Evolutionary conservation across 352 stramenopile genomes (phyloP), one percentile per base, ranked within the genome.

Genomic region (Halophytophthora polymorphica): DNA sequence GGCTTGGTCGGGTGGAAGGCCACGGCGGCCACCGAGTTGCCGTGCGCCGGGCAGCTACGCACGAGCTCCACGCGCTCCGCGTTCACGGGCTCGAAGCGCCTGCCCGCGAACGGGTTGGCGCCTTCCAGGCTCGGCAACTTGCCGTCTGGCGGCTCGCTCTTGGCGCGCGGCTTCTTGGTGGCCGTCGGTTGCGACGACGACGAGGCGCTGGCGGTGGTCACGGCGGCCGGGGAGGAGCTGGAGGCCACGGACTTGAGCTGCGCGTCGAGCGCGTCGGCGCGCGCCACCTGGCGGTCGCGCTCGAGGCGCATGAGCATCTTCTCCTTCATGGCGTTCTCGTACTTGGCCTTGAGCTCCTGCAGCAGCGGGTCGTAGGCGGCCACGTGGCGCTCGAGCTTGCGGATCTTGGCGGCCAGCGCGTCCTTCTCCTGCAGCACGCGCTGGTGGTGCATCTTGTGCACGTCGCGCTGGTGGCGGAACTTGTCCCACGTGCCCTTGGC

Each of bases 221-320:
- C 37, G 19, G 43, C 43, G 15, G 47, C 51, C 0, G 52, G 64
- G 1, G 58, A 56, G 4, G 46, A 50, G 0, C 53, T 54, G 34
- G 65, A 54, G 19, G 52, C 50, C 11, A 82, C 28, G 3, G 70
- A 56, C 54, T 87, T 88, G 12, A 97, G 64, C 50, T 98, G 88
- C 12, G 65, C 55, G 53, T 97, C 89, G 1, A 98, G 71, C n/a
- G 86, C 85, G 44, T 97, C 85, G 6, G 87, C 83, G 47, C 80
- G 88, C 15, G 92, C 89, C 25, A 82, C 87, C 49, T 96, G 84
- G 1, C 91, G 86, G 53, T 98, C 94, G 17, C 93, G 69, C 62
- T 98, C 92, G 36, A 98, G 84, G 6, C 89, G 84, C 82, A 97
- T 96, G 25, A 98, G 85, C 93, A 98, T 98, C 61, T 98, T 98